A percentile compares a stretch with the other conserved stretches of the same genome.
Conservation (phyloP, 352 stramenopile species). For the Thalassiosira allenii region DNA sequence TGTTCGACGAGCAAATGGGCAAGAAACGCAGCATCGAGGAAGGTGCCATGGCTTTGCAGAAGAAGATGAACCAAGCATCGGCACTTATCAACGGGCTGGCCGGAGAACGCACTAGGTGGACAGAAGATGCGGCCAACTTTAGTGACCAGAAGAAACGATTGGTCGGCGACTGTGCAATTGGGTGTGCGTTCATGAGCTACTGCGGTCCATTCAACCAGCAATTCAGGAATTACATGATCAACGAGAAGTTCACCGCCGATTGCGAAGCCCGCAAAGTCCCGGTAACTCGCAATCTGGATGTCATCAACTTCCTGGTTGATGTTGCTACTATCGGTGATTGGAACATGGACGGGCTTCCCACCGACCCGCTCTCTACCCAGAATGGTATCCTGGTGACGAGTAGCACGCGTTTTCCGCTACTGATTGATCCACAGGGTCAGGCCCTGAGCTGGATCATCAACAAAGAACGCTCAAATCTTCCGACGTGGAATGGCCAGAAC, state of each 20-base stretch:
- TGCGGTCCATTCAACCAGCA: conserved; percentile 98
- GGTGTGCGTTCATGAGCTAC: conserved; percentile 98
- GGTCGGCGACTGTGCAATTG: conserved; percentile 96
- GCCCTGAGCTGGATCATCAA: conserved; percentile 98
- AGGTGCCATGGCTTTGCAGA: conserved; percentile 92
- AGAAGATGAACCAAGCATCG: conserved; percentile 98
- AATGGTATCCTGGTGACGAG: conserved; percentile 99
- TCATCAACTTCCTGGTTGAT: conserved; percentile 98
- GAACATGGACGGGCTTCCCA: conserved; percentile 97
- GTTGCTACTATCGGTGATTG: conserved; percentile 97
- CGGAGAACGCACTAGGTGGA: conserved; percentile 96
- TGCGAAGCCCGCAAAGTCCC: conserved; percentile 91
- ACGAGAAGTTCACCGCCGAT: conserved; percentile 95
- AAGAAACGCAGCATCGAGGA: conserved; percentile 96
- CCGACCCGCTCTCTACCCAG: conserved; percentile 96
- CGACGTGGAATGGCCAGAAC: conserved; percentile 93
- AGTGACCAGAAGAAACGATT: conserved; percentile 95
- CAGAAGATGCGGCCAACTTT: conserved; percentile 98
- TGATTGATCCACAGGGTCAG: conserved; percentile 98
- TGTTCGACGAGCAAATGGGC: conserved; percentile 97
- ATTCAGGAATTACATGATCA: conserved; percentile 96
- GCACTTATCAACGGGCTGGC: conserved; percentile 96
- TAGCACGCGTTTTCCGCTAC: conserved; percentile 94
- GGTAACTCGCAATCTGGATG: conserved; percentile 94
- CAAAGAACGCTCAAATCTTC: conserved; percentile 93